Evolutionary conservation across 108 stramenopile species (phyloP).

Genomic region (Conticribra weissflogii): DNA sequence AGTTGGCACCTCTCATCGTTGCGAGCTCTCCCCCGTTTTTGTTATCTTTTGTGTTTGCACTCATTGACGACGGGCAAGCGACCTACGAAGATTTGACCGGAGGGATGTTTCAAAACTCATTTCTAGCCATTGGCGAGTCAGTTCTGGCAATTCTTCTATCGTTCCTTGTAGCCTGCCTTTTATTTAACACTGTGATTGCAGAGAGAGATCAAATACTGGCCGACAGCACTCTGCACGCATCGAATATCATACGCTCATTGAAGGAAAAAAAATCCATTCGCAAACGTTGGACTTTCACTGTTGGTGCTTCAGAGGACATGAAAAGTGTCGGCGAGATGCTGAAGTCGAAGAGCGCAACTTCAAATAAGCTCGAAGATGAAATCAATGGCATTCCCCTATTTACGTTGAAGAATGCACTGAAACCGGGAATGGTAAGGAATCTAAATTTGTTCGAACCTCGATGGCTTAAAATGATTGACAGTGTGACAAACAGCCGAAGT

Average conservation of each 20-base stretch:
- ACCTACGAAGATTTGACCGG: constrained; percentile 8
- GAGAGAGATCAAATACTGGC: constrained; percentile 55
- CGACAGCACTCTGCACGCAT: constrained; percentile 33
- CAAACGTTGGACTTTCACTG: constrained; percentile 53
- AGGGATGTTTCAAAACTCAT: background rate
- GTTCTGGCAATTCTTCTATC: constrained; percentile 36
- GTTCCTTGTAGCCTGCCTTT: constrained; percentile 44
- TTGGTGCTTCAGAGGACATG: background rate
- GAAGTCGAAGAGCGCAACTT: background rate
- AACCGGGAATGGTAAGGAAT: constrained; percentile 36
- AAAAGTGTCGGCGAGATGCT: background rate
- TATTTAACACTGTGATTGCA: constrained; percentile 57
- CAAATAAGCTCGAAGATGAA: background rate
- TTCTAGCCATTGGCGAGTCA: constrained; percentile 18
- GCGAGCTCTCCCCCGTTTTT: constrained; percentile 43
- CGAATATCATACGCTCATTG: constrained; percentile 35
- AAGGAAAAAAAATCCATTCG: constrained; percentile 47
- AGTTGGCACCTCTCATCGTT: constrained; percentile 46
- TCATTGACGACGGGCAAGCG: constrained; percentile 18
- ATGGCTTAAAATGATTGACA: constrained; percentile 67
- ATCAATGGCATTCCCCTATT: constrained; percentile 43
- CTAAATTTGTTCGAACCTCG: constrained; percentile 67
- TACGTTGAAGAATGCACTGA: constrained; percentile 53
- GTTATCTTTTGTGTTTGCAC: constrained; percentile 23
- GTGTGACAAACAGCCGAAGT: constrained; percentile 4